Conservation (phyloP, 73 alveolate species). For the Breviolum minutum region DNA sequence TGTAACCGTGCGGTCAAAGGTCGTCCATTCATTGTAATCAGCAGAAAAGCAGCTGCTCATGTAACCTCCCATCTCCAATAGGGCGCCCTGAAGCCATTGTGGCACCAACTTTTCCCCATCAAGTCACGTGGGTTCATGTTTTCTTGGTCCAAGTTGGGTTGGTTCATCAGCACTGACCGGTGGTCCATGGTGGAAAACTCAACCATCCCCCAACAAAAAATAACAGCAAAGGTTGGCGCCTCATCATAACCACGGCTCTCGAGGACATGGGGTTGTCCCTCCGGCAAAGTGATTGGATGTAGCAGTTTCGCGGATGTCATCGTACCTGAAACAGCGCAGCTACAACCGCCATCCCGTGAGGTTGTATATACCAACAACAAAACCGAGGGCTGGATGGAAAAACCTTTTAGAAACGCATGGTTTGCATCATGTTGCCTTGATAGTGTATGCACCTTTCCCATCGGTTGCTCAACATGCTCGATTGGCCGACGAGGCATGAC, state of each 20-base stretch:
- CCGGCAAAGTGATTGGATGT: constrained; percentile 56
- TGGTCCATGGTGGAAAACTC: neutral
- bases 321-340: neutral
- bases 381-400: too few species aligned
- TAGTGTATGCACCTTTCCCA: too few species aligned
- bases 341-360: too few species aligned
- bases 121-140: neutral
- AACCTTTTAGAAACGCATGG: too few species aligned
- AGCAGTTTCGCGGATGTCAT: neutral
- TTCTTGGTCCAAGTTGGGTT: neutral
- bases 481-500: neutral
- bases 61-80: constrained; percentile 31
- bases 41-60: constrained; percentile 54
- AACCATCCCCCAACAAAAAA: neutral
- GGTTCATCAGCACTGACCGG: neutral
- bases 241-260: constrained; percentile 83
- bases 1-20: constrained; percentile 1
- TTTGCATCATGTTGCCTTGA: too few species aligned
- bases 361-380: too few species aligned
- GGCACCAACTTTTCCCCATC: neutral
- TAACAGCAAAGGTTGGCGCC: neutral
- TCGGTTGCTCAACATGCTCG: neutral
- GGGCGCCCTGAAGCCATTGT: constrained; percentile 46
- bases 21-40: constrained; percentile 83
- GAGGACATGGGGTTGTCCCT: neutral